Evolutionary conservation across 1,284 basidiomycete genomes (phyloP), one percentile per base, ranked within the genome.

Genomic region (Trametes sp.): DNA sequence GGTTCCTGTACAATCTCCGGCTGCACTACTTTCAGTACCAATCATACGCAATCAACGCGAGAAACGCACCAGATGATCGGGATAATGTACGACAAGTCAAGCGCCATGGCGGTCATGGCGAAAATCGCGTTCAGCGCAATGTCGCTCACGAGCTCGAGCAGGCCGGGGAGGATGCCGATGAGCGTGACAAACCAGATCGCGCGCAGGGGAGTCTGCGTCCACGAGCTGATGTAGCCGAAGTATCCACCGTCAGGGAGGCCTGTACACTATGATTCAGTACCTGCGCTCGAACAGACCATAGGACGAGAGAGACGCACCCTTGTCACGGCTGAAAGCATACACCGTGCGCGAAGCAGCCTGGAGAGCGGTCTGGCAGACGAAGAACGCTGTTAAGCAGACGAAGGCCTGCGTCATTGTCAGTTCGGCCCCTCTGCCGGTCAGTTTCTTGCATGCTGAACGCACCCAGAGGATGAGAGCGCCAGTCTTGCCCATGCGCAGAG

Each of bases 241-340:
- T 87, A 87, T 8, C 92, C 92, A 24, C 84, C 74, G 74, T 98
- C 95, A 6, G 95, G 95, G 44, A 96, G 83, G 46, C 88, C 91
- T 81, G 61, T n/a, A 48, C 28, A 49, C 10, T n/a, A n/a, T 16
- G n/a, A 69, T 14, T 13, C 21, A 49, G 31, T 13, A 13, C 14
- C n/a, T n/a, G n/a, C n/a, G n/a, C n/a, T n/a, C n/a, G n/a, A n/a
- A n/a, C n/a, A n/a, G n/a, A n/a, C n/a, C n/a, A n/a, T n/a, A 11
- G 5, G 5, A 44, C 38, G 44, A 29, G 24, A 45, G 28, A 36
- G 36, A 52, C 78, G 58, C 65, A 84, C 87, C 89, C 58, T 86
- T 85, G 73, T 96, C 94, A 61, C 94, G 91, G 72, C 90, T 93
- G 80, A 98, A 94, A 4, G 96, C 96, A 72, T 94, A 97, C 46